Conservation (phyloP, 176 grass and related monocot genomes). For the Zea mays region Zm-B73-REFERENCE-NAM-5.0 NC_050101.1:54276001-54276500, state of each 20-base stretch:
- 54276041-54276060: too few relatives aligned
- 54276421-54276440: conserved; percentile 82
- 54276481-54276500: conserved; percentile 52
- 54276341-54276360: conserved; percentile 98
- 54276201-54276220: background rate
- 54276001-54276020: too few relatives aligned
- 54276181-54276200: background rate
- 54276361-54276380: conserved; percentile 98
- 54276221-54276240: too few relatives aligned
- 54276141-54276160: background rate
- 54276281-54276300: conserved; percentile 85
- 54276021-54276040: too few relatives aligned
- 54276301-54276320: conserved; percentile 97
- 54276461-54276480: conserved; percentile 94
- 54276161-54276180: too few relatives aligned
- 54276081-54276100: too few relatives aligned
- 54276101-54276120: too few relatives aligned
- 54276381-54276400: conserved; percentile 78
- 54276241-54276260: too few relatives aligned
- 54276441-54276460: conserved; percentile 94
- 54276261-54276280: conserved; percentile 17
- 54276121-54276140: background rate
- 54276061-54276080: too few relatives aligned
- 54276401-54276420: conserved; percentile 87
- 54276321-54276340: conserved; percentile 88